Percentiles rank a stretch among this genome's conserved stretches.
Evolutionary conservation across 768 basidiomycete genomes (phyloP).

Genomic region (Podaxis sp.): DNA sequence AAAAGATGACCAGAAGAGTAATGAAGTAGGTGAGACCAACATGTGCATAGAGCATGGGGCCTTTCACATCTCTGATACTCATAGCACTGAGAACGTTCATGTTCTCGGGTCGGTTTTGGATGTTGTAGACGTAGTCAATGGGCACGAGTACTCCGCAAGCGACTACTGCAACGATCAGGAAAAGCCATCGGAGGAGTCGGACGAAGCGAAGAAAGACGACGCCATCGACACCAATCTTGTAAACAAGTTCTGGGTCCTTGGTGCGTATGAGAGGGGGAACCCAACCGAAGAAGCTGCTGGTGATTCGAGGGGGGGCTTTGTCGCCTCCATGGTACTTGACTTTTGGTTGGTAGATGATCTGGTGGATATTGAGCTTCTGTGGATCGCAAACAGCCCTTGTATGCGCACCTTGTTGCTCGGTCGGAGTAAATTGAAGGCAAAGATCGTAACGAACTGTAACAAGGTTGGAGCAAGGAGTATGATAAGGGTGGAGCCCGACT

Average conservation of each 20-base stretch:
- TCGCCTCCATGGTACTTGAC: slow-evolving; percentile 73
- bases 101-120: slow-evolving; percentile 32
- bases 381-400: slow-evolving; percentile 23
- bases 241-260: slow-evolving; percentile 70
- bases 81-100: slow-evolving; percentile 57
- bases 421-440: slow-evolving; percentile 67
- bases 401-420: slow-evolving; percentile 68
- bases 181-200: slow-evolving; percentile 65
- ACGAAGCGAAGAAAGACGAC: slow-evolving; percentile 82
- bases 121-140: slow-evolving; percentile 69
- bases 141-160: slow-evolving; percentile 69
- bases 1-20: slow-evolving; percentile 53
- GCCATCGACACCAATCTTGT: slow-evolving; percentile 79
- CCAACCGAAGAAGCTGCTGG: slow-evolving; percentile 77
- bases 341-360: slow-evolving; percentile 84
- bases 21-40: slow-evolving; percentile 70
- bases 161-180: slow-evolving; percentile 49
- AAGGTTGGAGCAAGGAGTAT: slow-evolving; percentile 44
- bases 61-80: slow-evolving; percentile 70
- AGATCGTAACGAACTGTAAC: slow-evolving; percentile 53
- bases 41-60: slow-evolving; percentile 64
- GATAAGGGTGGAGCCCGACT: slow-evolving; percentile 18
- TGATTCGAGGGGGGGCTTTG: slow-evolving; percentile 69
- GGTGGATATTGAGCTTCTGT: slow-evolving; percentile 44
- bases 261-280: slow-evolving; percentile 68